Percentiles rank a stretch among this genome's conserved stretches.
phyloP scores from a whole-genome alignment of 208 protist species.

The Kentomonas sorsogonicus region DNA sequence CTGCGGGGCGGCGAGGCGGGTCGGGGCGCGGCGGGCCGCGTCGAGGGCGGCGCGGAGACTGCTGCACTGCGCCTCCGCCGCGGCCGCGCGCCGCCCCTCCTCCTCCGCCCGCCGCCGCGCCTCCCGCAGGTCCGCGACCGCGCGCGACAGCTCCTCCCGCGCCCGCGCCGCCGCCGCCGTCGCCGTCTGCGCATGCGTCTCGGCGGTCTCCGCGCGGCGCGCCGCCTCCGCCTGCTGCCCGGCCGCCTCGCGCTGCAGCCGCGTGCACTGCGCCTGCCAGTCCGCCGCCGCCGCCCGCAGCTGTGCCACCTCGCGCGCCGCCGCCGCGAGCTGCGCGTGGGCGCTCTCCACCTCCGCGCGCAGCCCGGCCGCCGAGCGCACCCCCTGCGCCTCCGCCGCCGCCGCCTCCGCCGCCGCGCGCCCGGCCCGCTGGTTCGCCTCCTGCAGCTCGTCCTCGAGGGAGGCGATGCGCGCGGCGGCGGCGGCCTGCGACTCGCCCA shows the following conservation, averaged over 20 bases:
- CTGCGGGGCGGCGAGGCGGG: background rate
- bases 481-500: slow-evolving; percentile 39
- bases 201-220: background rate
- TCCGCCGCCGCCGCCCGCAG: slow-evolving; percentile 13
- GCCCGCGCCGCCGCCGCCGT: slow-evolving; percentile 6
- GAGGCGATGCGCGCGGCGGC: slow-evolving; percentile 40
- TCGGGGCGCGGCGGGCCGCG: background rate
- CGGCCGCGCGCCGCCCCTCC: slow-evolving; percentile 12
- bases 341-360: background rate
- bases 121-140: slow-evolving; percentile 10
- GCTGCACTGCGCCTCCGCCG: slow-evolving; percentile 9
- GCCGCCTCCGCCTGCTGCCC: background rate
- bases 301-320: slow-evolving; percentile 7
- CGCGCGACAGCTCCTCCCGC: slow-evolving; percentile 5
- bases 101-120: slow-evolving; percentile 5
- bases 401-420: background rate
- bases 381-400: background rate
- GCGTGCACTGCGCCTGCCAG: background rate
- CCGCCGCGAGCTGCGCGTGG: background rate
- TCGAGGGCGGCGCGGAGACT: slow-evolving; percentile 5
- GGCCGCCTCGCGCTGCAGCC: background rate
- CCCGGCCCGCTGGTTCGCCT: slow-evolving; percentile 44
- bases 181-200: slow-evolving; percentile 12
- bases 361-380: background rate
- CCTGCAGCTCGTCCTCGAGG: slow-evolving; percentile 45